Evolutionary conservation across 148 eudicot species (phyloP).

Genomic region (Rhododendron henanense): DNA sequence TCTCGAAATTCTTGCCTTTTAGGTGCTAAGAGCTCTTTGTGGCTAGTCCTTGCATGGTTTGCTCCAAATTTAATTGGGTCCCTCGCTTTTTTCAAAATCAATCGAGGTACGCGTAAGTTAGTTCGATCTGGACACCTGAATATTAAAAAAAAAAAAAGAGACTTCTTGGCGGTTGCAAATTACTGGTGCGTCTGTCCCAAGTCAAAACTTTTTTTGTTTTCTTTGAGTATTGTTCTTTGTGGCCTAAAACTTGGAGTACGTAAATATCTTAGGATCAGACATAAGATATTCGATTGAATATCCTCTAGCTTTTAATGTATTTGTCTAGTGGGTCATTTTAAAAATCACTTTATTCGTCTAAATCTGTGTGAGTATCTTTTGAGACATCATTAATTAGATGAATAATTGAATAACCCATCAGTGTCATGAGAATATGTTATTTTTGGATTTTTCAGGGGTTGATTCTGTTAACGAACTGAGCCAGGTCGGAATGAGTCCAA

Average conservation of each 20-base stretch:
- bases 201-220: neutral
- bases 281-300: slow-evolving; percentile 17
- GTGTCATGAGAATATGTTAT: neutral
- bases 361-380: neutral
- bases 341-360: neutral
- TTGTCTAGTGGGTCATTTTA: neutral
- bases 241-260: neutral
- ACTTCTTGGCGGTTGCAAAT: neutral
- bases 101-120: neutral
- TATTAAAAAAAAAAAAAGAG: too few relatives aligned
- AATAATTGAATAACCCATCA: neutral
- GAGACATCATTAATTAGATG: neutral
- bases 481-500: neutral
- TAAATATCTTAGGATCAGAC: neutral
- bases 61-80: neutral
- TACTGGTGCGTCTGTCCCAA: neutral
- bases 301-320: neutral
- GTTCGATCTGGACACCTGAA: too few relatives aligned
- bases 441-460: neutral
- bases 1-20: neutral
- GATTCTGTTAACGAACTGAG: neutral
- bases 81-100: too few relatives aligned
- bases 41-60: neutral
- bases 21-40: neutral
- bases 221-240: neutral